phyloP scores from a whole-genome alignment of 192 early-diverging fungal genomes.

The Entophlyctis luteolus region DNA sequence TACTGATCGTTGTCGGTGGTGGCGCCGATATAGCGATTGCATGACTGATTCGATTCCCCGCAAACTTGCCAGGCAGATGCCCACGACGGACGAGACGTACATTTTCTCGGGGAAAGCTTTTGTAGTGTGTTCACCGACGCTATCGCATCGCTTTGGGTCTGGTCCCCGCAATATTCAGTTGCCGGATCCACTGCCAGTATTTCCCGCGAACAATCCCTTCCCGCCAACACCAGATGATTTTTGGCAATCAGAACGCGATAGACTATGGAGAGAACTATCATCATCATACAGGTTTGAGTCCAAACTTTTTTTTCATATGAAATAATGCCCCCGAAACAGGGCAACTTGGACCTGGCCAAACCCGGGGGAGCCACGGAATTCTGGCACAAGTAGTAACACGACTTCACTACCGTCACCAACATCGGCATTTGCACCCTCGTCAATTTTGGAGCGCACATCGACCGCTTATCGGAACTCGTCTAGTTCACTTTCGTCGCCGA shows the following conservation, averaged over 20 bases:
- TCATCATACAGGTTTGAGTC: constrained; percentile 30
- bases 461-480: neutral
- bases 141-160: constrained; percentile 59
- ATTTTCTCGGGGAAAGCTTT: constrained; percentile 66
- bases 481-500: neutral
- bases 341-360: constrained; percentile 72
- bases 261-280: constrained; percentile 55
- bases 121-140: constrained; percentile 63
- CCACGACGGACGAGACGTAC: constrained; percentile 65
- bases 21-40: no score
- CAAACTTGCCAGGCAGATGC: constrained; percentile 53
- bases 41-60: no score
- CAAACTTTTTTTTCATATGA: neutral
- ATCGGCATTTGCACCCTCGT: neutral
- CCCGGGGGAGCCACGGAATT: constrained; percentile 45
- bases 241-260: constrained; percentile 63
- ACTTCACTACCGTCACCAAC: neutral
- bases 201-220: constrained; percentile 8
- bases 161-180: constrained; percentile 47
- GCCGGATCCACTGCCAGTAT: constrained; percentile 19
- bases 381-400: neutral
- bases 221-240: constrained; percentile 46
- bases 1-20: no score
- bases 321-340: constrained; percentile 26
- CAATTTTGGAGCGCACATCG: neutral